These are phyloP conservation scores for Debaryomyces sp. DNA, from an alignment of 1,139 yeast genomes.

Conservation along the genomic window DNA sequence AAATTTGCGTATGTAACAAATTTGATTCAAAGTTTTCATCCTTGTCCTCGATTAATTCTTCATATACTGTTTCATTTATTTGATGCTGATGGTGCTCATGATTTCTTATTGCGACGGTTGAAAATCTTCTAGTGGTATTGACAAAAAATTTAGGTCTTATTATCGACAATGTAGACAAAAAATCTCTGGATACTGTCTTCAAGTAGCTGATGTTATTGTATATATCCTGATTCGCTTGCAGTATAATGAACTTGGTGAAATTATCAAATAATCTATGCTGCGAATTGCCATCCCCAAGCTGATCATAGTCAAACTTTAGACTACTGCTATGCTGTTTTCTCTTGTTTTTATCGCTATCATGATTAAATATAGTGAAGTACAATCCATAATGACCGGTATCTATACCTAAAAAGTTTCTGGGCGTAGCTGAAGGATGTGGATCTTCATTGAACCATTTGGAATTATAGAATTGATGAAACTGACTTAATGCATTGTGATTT, in stretches of 20 bases:
- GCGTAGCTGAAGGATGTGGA: conserved; percentile 34
- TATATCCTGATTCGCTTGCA: conserved; percentile 33
- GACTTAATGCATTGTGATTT: conserved; percentile 22
- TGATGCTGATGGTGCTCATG: neutral
- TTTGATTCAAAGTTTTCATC: conserved; percentile 21
- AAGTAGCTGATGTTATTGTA: conserved; percentile 25
- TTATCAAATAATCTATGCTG: conserved; percentile 5
- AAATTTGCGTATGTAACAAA: conserved; percentile 26
- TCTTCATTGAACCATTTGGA: conserved; percentile 30
- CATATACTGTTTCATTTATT: neutral
- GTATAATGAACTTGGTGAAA: conserved; percentile 29
- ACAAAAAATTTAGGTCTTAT: conserved; percentile 10
- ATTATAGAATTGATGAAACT: conserved; percentile 24
- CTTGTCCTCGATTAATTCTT: conserved; percentile 6
- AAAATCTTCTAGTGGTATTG: conserved; percentile 6
- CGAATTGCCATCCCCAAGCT: neutral
- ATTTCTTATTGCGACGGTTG: conserved; percentile 6
- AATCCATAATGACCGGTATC: conserved; percentile 49
- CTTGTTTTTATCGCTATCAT: conserved; percentile 32
- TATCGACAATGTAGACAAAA: conserved; percentile 22
- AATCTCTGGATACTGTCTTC: conserved; percentile 21
- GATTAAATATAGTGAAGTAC: conserved; percentile 45
- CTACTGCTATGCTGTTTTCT: conserved; percentile 7
- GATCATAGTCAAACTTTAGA: conserved; percentile 4
- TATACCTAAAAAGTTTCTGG: conserved; percentile 31